Base-by-base conservation (phyloP, 768 basidiomycete genomes). In the Floccularia luteovirens region DNA sequence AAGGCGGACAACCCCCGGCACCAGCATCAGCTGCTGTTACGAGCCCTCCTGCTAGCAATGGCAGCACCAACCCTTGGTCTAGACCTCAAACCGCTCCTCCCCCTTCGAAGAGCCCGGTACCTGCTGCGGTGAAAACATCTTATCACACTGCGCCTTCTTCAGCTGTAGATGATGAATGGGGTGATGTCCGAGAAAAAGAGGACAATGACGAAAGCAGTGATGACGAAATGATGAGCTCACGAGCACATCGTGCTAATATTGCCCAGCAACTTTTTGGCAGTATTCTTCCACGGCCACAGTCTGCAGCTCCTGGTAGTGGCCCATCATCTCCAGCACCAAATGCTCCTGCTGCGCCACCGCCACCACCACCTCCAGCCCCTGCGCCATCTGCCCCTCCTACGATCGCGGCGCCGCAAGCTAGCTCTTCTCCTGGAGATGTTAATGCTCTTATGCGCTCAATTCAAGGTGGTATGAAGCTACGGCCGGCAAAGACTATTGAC, bases 401-500 rank as follows among this genome's bases (percentile, higher is more conserved):
- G 1, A 62, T 73, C 0, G 58, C 65, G 0, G 60, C 71, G 7
- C 60, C 71, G 11, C 52, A 59, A 1, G 51, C 63, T 7, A 39
- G 61, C 1, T 49, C 64, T 3, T 38, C 65, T 3, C 58, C 66
- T 8, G 72, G 74, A 3, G 78, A 79, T 45, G 69, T 76, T 19
- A 62, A 69, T 43, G 89, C 83, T 0, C 63, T 99, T 12, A 59
- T 99, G 51, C 59, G 63, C 14, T 79, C 89, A 5, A 98, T 99
- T 45, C 82, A 90, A 54, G 67, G 72, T 10, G 90, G 91, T 2
- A 60, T 74, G 35, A 74, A 69, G 44, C 62, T 99, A 47, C 70
- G 72, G 39, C 88, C 87, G 55, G 63, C 88, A 1, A 72, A 77
- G 45, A 98, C 93, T 0, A 76, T 84, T 37, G 94, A 97, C 56